A percentile compares a stretch with the other conserved stretches of the same genome.
phyloP scores from a whole-genome alignment of 163 green algal genomes.

The Prototheca cutis region DNA sequence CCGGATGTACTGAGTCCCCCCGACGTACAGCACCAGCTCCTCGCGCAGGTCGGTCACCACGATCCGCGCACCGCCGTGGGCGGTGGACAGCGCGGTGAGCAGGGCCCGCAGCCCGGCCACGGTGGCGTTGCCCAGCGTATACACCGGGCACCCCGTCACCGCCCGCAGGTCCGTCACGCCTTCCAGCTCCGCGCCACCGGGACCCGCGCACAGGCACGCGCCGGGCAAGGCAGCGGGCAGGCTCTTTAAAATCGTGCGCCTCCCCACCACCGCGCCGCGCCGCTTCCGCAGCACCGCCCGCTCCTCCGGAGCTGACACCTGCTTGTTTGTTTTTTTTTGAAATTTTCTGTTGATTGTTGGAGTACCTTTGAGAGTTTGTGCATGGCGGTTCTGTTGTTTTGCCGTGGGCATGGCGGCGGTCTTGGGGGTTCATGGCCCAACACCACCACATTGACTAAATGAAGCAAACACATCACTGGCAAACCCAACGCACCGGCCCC shows the following conservation, averaged over 20 bases:
- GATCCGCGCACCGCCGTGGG: constrained; percentile 33
- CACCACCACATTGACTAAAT: no score
- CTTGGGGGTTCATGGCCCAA: no score
- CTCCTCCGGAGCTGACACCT: no score
- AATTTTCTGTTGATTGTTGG: no score
- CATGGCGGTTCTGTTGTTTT: no score
- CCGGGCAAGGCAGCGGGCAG: constrained; percentile 31
- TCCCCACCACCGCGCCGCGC: constrained; percentile 57
- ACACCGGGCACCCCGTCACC: constrained; percentile 37
- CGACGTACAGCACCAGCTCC: constrained; percentile 64
- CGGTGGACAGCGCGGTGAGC: constrained; percentile 50
- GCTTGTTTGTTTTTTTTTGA: no score
- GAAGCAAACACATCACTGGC: no score
- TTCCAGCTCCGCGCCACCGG: background rate
- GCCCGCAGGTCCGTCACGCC: constrained; percentile 11
- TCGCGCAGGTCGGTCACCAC: constrained; percentile 72
- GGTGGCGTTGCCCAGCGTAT: constrained; percentile 35
- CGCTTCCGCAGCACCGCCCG: constrained; percentile 51
- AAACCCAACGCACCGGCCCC: constrained; percentile 12
- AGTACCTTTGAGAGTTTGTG: no score
- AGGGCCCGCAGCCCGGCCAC: constrained; percentile 45
- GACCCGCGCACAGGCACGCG: constrained; percentile 1
- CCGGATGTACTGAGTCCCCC: constrained; percentile 50
- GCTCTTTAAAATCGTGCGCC: constrained; percentile 79
- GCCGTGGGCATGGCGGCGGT: no score